A percentile compares a stretch with the other conserved stretches of the same genome.
Conservation (phyloP, 495 filamentous ascomycete genomes). For the Penicillium nucicola region DNA sequence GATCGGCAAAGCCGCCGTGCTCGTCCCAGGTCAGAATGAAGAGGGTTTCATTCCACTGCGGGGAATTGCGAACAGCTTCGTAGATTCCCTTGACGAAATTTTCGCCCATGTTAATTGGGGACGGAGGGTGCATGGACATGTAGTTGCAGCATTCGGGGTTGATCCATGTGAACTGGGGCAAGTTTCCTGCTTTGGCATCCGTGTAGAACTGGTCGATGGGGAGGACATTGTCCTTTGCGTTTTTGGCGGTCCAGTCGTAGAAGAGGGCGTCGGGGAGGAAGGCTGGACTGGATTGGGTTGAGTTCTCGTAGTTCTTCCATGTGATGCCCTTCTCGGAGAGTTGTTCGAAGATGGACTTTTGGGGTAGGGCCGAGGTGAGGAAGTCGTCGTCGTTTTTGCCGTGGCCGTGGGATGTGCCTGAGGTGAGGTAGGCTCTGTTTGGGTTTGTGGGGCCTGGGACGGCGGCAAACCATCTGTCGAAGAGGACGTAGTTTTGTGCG, state of each 20-base stretch:
- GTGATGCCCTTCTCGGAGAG: constrained; percentile 37
- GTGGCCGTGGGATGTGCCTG: constrained; percentile 48
- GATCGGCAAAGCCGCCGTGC: constrained; percentile 50
- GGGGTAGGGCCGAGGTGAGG: constrained; percentile 38
- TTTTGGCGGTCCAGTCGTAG: constrained; percentile 39
- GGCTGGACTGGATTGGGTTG: constrained; percentile 17
- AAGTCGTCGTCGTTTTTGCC: constrained; percentile 44
- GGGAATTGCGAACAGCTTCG: constrained; percentile 43
- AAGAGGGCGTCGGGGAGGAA: constrained; percentile 37
- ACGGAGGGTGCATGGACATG: constrained; percentile 48
- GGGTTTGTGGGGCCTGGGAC: constrained; percentile 50
- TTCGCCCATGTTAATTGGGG: constrained; percentile 47
- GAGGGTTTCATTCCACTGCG: constrained; percentile 48
- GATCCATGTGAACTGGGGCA: constrained; percentile 49
- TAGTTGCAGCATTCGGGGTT: constrained; percentile 52
- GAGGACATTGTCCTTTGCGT: constrained; percentile 28
- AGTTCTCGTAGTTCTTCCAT: constrained; percentile 52
- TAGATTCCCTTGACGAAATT: constrained; percentile 50
- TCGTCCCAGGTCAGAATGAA: constrained; percentile 52
- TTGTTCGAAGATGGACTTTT: constrained; percentile 48
- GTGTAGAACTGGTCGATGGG: constrained; percentile 35
- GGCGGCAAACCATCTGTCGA: constrained; percentile 47
- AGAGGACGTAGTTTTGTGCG: constrained; percentile 48
- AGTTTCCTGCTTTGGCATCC: constrained; percentile 36
- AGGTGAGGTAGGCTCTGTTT: constrained; percentile 47